These are phyloP conservation scores for Candida khao-thaluensis DNA, from an alignment of 805 yeast species.

Conservation along the genomic window DNA sequence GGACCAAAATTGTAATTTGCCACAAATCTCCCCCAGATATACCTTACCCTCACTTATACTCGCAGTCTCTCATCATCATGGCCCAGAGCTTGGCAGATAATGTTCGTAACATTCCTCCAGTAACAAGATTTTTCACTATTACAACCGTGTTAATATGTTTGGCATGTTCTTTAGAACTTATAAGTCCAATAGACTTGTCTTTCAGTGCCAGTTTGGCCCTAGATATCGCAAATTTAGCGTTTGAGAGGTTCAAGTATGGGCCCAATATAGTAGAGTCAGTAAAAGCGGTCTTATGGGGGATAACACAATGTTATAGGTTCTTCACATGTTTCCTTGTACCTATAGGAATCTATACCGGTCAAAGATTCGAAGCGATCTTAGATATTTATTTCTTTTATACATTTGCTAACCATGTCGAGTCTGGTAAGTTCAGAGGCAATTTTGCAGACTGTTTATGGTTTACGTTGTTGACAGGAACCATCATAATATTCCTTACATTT, in stretches of 20 bases:
- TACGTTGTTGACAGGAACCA: slow-evolving; percentile 47
- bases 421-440: slow-evolving; percentile 46
- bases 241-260: not conserved
- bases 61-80: slow-evolving; percentile 1
- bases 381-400: slow-evolving; percentile 58
- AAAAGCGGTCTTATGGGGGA: slow-evolving; percentile 1
- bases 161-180: slow-evolving; percentile 21
- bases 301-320: slow-evolving; percentile 25
- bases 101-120: slow-evolving; percentile 50
- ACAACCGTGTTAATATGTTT: slow-evolving; percentile 47
- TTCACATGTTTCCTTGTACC: slow-evolving; percentile 52
- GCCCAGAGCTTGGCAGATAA: slow-evolving; percentile 13
- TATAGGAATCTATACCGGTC: slow-evolving; percentile 26
- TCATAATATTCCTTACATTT: slow-evolving; percentile 38
- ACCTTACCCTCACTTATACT: not conserved
- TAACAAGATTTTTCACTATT: slow-evolving; percentile 56
- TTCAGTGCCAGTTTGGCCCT: not conserved
- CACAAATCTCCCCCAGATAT: no score
- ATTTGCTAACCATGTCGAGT: slow-evolving; percentile 56
- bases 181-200: slow-evolving; percentile 12
- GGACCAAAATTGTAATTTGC: no score
- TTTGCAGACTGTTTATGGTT: slow-evolving; percentile 60
- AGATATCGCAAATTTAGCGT: not conserved
- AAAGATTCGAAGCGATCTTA: slow-evolving; percentile 32
- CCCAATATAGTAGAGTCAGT: slow-evolving; percentile 1